Conservation (phyloP, 495 filamentous ascomycete genomes). For the Podospora fimiseda region DNA sequence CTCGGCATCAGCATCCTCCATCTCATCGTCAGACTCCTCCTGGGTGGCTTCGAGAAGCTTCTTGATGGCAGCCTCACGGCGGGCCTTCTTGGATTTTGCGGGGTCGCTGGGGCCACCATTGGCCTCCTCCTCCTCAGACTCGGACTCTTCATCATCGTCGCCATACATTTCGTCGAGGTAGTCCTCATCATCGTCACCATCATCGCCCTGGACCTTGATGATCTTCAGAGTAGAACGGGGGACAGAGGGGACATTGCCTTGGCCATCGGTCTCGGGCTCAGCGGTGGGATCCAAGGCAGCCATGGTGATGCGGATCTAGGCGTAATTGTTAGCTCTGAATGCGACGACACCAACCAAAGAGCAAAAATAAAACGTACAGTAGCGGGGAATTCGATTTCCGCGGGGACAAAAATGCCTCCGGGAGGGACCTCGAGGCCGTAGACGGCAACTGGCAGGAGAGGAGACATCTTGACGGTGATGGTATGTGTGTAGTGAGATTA, state of each 20-base stretch:
- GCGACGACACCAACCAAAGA: no score
- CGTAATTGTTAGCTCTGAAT: neutral
- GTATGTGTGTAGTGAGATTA: neutral
- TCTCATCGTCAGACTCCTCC: constrained; percentile 49
- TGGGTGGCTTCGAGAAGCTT: constrained; percentile 64
- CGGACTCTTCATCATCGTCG: constrained; percentile 55
- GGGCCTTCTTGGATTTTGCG: constrained; percentile 76
- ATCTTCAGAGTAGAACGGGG: constrained; percentile 85
- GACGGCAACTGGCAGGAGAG: constrained; percentile 64
- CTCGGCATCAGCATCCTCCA: constrained; percentile 61
- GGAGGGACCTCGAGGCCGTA: constrained; percentile 85
- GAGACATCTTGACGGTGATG: constrained; percentile 21
- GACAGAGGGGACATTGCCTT: constrained; percentile 51
- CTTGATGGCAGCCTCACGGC: constrained; percentile 61
- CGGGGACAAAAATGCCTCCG: constrained; percentile 68
- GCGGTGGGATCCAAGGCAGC: constrained; percentile 91
- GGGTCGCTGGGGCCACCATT: constrained; percentile 89
- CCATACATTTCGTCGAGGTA: constrained; percentile 46
- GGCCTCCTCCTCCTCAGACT: constrained; percentile 55
- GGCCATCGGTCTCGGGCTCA: constrained; percentile 57
- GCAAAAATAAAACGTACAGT: constrained; percentile 48
- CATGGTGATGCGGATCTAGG: constrained; percentile 93
- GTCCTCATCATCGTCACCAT: constrained; percentile 56
- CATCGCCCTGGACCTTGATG: constrained; percentile 56
- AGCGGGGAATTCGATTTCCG: constrained; percentile 65